Evolutionary conservation across 768 basidiomycete species (phyloP).

Genomic region (Serpula lacrymans): DNA sequence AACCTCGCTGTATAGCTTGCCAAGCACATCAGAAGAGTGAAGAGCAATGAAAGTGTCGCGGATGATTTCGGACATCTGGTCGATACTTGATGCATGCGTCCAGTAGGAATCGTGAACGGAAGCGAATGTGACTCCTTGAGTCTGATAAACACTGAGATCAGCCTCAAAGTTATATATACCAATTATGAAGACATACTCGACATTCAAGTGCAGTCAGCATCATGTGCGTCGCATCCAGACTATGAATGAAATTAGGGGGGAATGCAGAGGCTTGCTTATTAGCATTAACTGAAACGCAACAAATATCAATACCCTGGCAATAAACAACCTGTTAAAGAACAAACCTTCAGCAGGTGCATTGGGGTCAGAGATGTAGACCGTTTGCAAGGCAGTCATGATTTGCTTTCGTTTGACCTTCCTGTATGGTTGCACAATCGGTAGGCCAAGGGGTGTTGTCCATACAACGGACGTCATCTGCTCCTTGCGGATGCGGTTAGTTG

Average conservation of each 20-base stretch:
- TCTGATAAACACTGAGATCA: slow-evolving; percentile 39
- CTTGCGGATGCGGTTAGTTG: slow-evolving; percentile 56
- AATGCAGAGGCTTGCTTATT: slow-evolving; percentile 93
- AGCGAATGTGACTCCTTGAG: slow-evolving; percentile 77
- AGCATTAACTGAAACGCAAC: slow-evolving; percentile 51
- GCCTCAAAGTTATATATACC: neutral
- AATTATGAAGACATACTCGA: slow-evolving; percentile 44
- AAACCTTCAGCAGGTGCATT: slow-evolving; percentile 65
- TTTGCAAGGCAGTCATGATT: slow-evolving; percentile 79
- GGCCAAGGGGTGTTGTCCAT: slow-evolving; percentile 94
- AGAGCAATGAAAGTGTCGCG: slow-evolving; percentile 92
- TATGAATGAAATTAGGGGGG: slow-evolving; percentile 98
- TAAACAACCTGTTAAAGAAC: no score
- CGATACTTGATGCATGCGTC: slow-evolving; percentile 89
- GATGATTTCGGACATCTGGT: slow-evolving; percentile 85
- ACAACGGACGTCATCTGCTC: slow-evolving; percentile 95
- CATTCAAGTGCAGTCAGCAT: slow-evolving; percentile 93
- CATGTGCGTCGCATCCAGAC: slow-evolving; percentile 98
- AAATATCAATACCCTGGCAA: neutral
- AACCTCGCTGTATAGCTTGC: slow-evolving; percentile 71
- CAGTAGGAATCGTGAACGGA: slow-evolving; percentile 99
- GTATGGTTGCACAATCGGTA: slow-evolving; percentile 97
- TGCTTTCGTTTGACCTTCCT: slow-evolving; percentile 80
- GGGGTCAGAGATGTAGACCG: slow-evolving; percentile 88
- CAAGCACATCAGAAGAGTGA: slow-evolving; percentile 84